phyloP scores from a whole-genome alignment of 2,329 filamentous ascomycete species.

The Verticillium nubilum region DNA sequence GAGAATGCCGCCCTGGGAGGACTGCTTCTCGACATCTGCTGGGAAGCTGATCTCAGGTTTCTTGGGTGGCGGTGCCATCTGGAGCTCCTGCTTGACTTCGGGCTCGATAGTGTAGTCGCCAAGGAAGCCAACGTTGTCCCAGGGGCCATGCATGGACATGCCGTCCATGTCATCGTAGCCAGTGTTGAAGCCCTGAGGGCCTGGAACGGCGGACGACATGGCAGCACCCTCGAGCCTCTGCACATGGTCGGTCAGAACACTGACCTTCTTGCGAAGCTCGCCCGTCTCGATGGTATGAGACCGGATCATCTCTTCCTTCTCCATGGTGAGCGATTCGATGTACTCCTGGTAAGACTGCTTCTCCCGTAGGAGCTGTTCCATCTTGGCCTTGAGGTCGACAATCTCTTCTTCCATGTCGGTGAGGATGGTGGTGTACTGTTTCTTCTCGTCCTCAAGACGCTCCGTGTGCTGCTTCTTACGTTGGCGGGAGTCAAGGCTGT shows the following conservation, averaged over 20 bases:
- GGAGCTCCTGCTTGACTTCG: slow-evolving; percentile 56
- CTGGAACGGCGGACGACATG: slow-evolving; percentile 35
- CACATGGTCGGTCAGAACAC: slow-evolving; percentile 68
- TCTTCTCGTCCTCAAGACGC: slow-evolving; percentile 94
- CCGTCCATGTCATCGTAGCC: slow-evolving; percentile 80
- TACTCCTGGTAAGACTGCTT: slow-evolving; percentile 71
- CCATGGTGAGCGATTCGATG: slow-evolving; percentile 70
- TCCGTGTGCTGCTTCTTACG: slow-evolving; percentile 98
- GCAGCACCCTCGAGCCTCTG: slow-evolving; percentile 63
- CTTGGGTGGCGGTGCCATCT: slow-evolving; percentile 44
- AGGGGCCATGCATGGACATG: slow-evolving; percentile 73
- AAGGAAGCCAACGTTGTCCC: slow-evolving; percentile 78
- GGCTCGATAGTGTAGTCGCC: slow-evolving; percentile 62
- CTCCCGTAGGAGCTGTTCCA: slow-evolving; percentile 66
- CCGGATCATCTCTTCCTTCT: slow-evolving; percentile 89
- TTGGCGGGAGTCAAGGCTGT: slow-evolving; percentile 88
- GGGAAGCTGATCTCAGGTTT: slow-evolving; percentile 42
- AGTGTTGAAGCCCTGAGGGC: slow-evolving; percentile 58
- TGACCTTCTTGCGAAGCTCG: slow-evolving; percentile 88
- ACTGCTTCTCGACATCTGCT: slow-evolving; percentile 53
- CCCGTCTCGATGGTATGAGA: slow-evolving; percentile 85
- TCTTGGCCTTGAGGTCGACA: slow-evolving; percentile 58
- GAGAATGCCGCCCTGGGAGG: slow-evolving; percentile 75
- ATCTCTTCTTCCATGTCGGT: slow-evolving; percentile 75
- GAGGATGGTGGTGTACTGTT: slow-evolving; percentile 75